These are phyloP conservation scores for Leccinum fallax DNA, from an alignment of 1,284 basidiomycete genomes.

Conservation along the genomic window DNA sequence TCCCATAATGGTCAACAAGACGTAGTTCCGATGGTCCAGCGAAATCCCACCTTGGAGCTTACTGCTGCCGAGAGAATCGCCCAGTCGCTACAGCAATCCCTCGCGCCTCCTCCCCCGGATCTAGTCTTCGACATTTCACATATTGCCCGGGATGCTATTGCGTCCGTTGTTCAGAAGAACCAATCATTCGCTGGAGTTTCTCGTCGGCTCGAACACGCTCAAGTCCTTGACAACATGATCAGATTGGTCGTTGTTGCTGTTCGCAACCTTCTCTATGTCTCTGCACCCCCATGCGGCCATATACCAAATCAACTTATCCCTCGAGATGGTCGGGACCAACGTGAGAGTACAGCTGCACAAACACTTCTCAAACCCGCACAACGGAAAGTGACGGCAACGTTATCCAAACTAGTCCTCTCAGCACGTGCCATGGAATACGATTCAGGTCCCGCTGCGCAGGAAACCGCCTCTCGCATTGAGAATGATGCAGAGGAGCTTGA, in stretches of 20 bases:
- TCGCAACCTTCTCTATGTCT: slow-evolving; percentile 73
- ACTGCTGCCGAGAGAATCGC: slow-evolving; percentile 71
- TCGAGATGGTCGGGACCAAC: slow-evolving; percentile 47
- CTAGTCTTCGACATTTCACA: slow-evolving; percentile 61
- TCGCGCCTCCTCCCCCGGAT: slow-evolving; percentile 59
- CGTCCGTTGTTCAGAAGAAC: slow-evolving; percentile 59
- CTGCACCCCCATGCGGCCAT: slow-evolving; percentile 63
- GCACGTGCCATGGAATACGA: slow-evolving; percentile 79
- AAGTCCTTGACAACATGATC: slow-evolving; percentile 63
- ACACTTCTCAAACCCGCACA: slow-evolving; percentile 72
- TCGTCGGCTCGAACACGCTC: slow-evolving; percentile 55
- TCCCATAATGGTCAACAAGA: slow-evolving; percentile 33
- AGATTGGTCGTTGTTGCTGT: slow-evolving; percentile 68
- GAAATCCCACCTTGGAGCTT: slow-evolving; percentile 42
- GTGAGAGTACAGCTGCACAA: slow-evolving; percentile 48
- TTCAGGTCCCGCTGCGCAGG: slow-evolving; percentile 58
- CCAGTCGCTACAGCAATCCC: slow-evolving; percentile 60
- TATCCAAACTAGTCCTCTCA: slow-evolving; percentile 75
- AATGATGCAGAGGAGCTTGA: slow-evolving; percentile 79
- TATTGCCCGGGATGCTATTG: slow-evolving; percentile 59
- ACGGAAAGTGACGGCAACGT: slow-evolving; percentile 75
- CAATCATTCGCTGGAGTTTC: slow-evolving; percentile 48
- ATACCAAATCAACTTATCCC: slow-evolving; percentile 61
- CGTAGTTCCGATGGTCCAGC: slow-evolving; percentile 18
- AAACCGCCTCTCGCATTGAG: slow-evolving; percentile 73